Evolutionary conservation across 1,139 yeast genomes (phyloP), one percentile per base, ranked within the genome.

Genomic region (Lodderomyces margitis): DNA sequence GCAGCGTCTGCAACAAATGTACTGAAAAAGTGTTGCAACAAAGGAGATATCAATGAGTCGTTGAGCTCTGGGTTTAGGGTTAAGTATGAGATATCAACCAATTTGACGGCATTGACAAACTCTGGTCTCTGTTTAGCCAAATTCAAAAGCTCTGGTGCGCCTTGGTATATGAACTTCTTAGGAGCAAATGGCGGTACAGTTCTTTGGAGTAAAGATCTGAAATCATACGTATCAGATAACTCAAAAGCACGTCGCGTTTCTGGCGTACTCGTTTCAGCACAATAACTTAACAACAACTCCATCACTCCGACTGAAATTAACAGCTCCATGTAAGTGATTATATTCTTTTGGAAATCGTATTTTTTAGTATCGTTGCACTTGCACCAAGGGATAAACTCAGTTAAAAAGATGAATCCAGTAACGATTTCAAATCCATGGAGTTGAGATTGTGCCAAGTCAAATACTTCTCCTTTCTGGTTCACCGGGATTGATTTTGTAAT

Each of bases 1-100:
- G 97, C 95, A 34, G 87, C 78, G 54, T 86, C 83, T 8, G 80
- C 70, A 21, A 89, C 78, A 49, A 88, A 81, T 3, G 74, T 66
- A 37, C 74, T 78, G 33, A 85, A 75, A 47, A 88, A 79, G 1
- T 60, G 56, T 50, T 80, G 80, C 45, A 81, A 68, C 14, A 70
- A 64, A 3, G 70, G 74, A 1, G 74, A 68, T 27, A 72, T 46
- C 27, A 72, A 54, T 1, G 52, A 46, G 25, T 69, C 66, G 34
- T 51, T 59, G 47, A 68, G 63, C 1, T 53, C 53, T 2, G 48
- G 27, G 4, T 65, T 54, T 1, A 65, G 46, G 20, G 45, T 50
- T 38, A 58, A 60, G 19, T 47, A 45, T 6, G 55, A 46, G 7
- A 51, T 38, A 45, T 56, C 62, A 14, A 59, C 45, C 34, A 65